Percentiles rank a stretch among this genome's conserved stretches.
phyloP scores from a whole-genome alignment of 805 yeast genomes.

The Wickerhamomyces bisporus region DNA sequence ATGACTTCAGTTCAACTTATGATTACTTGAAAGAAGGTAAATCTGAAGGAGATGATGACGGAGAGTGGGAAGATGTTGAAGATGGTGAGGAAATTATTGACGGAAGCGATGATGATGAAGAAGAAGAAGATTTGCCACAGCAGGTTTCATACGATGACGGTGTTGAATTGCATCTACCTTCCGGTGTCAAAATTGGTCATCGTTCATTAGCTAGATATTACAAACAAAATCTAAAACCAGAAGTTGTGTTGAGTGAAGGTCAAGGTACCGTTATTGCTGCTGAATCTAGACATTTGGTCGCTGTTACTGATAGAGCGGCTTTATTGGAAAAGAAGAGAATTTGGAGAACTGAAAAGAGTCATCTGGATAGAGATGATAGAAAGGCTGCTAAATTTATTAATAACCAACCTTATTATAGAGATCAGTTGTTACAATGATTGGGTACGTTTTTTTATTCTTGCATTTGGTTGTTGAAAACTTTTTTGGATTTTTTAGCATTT shows the following conservation, averaged over 20 bases:
- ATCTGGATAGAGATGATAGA: constrained; percentile 43
- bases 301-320: constrained; percentile 39
- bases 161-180: constrained; percentile 70
- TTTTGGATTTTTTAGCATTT: neutral
- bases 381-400: constrained; percentile 76
- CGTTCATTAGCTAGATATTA: constrained; percentile 75
- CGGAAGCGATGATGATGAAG: constrained; percentile 29
- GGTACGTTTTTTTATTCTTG: no score
- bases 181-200: constrained; percentile 84
- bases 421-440: constrained; percentile 56
- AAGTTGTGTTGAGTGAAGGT: constrained; percentile 58
- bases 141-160: constrained; percentile 54
- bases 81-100: constrained; percentile 28
- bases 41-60: constrained; percentile 24
- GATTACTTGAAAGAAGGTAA: constrained; percentile 26
- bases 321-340: constrained; percentile 49
- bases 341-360: constrained; percentile 61
- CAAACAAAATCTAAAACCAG: constrained; percentile 67
- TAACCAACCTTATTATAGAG: constrained; percentile 86
- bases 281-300: constrained; percentile 53
- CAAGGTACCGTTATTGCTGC: constrained; percentile 85
- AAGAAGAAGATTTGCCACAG: constrained; percentile 31
- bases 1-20: constrained; percentile 81
- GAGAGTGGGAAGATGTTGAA: constrained; percentile 35
- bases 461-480: no score